A percentile compares a stretch with the other conserved stretches of the same genome.
Evolutionary conservation across 1,139 yeast species (phyloP).

Genomic region (Ogataea hybrid): DNA sequence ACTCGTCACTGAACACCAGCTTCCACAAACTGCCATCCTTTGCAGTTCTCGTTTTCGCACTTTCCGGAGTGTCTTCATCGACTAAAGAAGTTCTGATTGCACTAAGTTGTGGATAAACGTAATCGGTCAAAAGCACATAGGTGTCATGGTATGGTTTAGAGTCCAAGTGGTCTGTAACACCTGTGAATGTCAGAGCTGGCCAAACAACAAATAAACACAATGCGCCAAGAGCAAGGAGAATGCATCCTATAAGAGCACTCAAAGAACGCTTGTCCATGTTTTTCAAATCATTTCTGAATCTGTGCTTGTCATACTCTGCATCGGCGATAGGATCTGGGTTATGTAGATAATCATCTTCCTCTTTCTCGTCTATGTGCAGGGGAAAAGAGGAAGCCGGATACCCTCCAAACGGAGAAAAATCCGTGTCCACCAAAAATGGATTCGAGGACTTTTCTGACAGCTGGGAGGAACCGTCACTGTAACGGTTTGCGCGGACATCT

Average conservation of each 20-base stretch:
- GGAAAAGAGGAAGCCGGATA: slow-evolving; percentile 91
- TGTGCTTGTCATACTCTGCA: slow-evolving; percentile 68
- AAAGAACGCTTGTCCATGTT: slow-evolving; percentile 58
- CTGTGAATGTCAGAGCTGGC: slow-evolving; percentile 76
- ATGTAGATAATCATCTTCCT: slow-evolving; percentile 87
- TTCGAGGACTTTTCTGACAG: slow-evolving; percentile 24
- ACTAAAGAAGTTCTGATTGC: slow-evolving; percentile 49
- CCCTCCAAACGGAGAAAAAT: slow-evolving; percentile 88
- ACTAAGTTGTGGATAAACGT: slow-evolving; percentile 48
- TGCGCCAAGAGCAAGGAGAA: slow-evolving; percentile 56
- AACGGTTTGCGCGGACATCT: slow-evolving; percentile 13
- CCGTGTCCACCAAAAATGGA: slow-evolving; percentile 38
- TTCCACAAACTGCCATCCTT: slow-evolving; percentile 49
- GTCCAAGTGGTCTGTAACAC: slow-evolving; percentile 41
- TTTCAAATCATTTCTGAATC: slow-evolving; percentile 58
- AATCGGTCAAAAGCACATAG: slow-evolving; percentile 45
- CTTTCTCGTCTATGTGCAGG: slow-evolving; percentile 81
- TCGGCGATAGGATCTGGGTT: slow-evolving; percentile 92
- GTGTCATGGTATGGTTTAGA: slow-evolving; percentile 20
- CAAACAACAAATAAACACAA: slow-evolving; percentile 64
- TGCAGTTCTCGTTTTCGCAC: slow-evolving; percentile 38
- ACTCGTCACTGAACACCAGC: slow-evolving; percentile 58
- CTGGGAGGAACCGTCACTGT: slow-evolving; percentile 13
- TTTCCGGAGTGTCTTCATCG: slow-evolving; percentile 56
- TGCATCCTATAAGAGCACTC: slow-evolving; percentile 58